Evolutionary conservation across 768 basidiomycete genomes (phyloP), one percentile per base, ranked within the genome.

Genomic region (Pleurotus eryngii): DNA sequence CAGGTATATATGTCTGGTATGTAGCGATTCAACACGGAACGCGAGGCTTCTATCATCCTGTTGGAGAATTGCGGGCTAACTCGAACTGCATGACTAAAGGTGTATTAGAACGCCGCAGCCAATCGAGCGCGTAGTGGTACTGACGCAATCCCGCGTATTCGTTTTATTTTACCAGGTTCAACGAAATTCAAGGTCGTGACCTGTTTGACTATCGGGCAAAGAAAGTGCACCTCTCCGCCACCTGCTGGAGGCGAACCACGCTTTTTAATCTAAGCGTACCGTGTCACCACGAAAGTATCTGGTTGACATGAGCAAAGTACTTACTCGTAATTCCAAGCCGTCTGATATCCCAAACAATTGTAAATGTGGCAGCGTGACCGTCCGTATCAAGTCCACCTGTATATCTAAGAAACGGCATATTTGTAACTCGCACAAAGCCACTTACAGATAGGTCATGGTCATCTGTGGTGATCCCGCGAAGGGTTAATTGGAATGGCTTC

Each of bases 41-140:
- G 86, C 15, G 92, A 86, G 6, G 95, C 84, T 64, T 98, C 96
- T 49, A 99, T 97, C 88, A 98, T 93, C 39, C 97, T 84, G 70
- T 97, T 97, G 2, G 95, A 97, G 68, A 99, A 92, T 67, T 98
- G 95, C 20, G 97, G 97, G 61, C 87, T 96, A 7, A 98, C 94
- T 40, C 97, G 89, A 24, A 98, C 96, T 2, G 95, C 92, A 72
- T 98, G 95, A 5, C 95, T 97, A 64, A 12, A 49, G 39, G 17
- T 7, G 14, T 45, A 24, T 47, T 47, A 49, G 35, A 63, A 54
- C 8, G 18, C 58, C 24, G 8, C 35, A 20, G 3, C 14, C 49
- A 11, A 26, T 0, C 18, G 14, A 24, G 6, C 17, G 43, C 35
- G 15, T 35, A 18, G 45, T 40, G 60, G 12, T 9, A 83, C 94